Evolutionary conservation across 169 alveolate genomes (phyloP).

Genomic region (Neospora caninum): DNA sequence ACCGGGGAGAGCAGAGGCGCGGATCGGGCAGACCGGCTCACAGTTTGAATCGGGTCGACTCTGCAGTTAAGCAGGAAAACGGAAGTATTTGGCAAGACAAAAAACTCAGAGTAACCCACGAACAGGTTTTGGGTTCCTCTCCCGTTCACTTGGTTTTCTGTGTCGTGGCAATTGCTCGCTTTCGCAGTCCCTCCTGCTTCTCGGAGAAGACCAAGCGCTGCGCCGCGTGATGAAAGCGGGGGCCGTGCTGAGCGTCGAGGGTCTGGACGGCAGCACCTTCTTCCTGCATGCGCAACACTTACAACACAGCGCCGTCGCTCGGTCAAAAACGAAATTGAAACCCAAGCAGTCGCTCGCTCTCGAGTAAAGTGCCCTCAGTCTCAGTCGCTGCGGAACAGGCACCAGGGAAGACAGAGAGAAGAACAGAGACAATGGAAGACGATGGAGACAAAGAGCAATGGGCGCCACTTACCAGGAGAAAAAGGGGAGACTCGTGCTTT

Average conservation of each 20-base stretch:
- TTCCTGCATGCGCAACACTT: conserved; percentile 47
- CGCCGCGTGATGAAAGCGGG: conserved; percentile 40
- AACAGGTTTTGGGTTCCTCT: no score
- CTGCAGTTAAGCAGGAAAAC: no score
- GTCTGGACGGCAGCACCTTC: conserved; percentile 39
- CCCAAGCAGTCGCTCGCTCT: conserved; percentile 29
- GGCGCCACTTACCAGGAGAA: no score
- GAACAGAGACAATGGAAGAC: neutral
- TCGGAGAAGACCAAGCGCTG: conserved; percentile 31
- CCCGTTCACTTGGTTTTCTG: no score
- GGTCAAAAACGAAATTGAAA: conserved; percentile 48
- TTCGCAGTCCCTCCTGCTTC: conserved; percentile 54
- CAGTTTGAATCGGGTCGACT: no score
- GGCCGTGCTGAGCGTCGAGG: conserved; percentile 18
- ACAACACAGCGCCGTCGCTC: conserved; percentile 49
- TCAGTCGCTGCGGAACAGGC: neutral
- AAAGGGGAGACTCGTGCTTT: no score
- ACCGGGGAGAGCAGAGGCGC: no score
- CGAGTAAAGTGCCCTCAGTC: neutral
- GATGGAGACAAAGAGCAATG: neutral
- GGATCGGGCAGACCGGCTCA: no score
- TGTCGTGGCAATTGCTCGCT: no score
- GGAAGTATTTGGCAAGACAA: no score
- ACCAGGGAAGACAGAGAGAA: neutral
- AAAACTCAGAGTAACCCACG: no score